These are phyloP conservation scores for Phoenix dactylifera DNA, from an alignment of 176 grass and related monocot species.

Conservation along the genomic window DNA sequence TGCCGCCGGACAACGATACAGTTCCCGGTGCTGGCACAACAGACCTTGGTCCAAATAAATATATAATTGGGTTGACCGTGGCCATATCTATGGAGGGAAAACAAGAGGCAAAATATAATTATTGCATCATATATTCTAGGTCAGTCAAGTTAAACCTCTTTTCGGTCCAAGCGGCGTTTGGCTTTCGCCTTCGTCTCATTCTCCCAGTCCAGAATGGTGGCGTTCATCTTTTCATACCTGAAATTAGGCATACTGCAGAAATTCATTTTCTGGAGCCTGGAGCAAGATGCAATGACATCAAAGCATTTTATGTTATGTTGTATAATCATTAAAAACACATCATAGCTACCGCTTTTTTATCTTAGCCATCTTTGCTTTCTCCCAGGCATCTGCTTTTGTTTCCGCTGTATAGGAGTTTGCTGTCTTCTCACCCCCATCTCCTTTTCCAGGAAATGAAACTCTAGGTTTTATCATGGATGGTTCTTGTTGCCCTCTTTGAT, in stretches of 20 bases:
- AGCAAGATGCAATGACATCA: too few species aligned
- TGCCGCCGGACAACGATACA: too few species aligned
- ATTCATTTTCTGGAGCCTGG: too few species aligned
- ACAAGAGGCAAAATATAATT: too few species aligned
- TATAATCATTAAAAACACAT: not conserved
- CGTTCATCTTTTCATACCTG: constrained; percentile 59
- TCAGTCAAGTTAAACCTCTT: constrained; percentile 50
- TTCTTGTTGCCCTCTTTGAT: constrained; percentile 34
- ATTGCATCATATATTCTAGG: too few species aligned
- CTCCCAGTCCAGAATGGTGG: constrained; percentile 67
- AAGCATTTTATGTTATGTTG: too few species aligned
- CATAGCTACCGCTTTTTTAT: constrained; percentile 42
- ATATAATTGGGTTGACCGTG: too few species aligned
- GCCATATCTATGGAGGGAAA: too few species aligned
- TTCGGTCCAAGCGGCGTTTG: constrained; percentile 36
- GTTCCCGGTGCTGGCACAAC: too few species aligned
- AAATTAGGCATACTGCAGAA: not conserved
- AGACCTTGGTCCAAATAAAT: too few species aligned
- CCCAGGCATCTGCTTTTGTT: constrained; percentile 55
- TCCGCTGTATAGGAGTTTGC: constrained; percentile 5
- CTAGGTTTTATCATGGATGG: constrained; percentile 24
- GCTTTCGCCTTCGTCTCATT: constrained; percentile 67
- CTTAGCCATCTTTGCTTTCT: constrained; percentile 46
- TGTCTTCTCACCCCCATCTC: constrained; percentile 7
- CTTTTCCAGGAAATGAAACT: constrained; percentile 28